These are phyloP conservation scores for Botrytis fabae DNA, from an alignment of 2,329 filamentous ascomycete genomes.

Conservation along the genomic window DNA sequence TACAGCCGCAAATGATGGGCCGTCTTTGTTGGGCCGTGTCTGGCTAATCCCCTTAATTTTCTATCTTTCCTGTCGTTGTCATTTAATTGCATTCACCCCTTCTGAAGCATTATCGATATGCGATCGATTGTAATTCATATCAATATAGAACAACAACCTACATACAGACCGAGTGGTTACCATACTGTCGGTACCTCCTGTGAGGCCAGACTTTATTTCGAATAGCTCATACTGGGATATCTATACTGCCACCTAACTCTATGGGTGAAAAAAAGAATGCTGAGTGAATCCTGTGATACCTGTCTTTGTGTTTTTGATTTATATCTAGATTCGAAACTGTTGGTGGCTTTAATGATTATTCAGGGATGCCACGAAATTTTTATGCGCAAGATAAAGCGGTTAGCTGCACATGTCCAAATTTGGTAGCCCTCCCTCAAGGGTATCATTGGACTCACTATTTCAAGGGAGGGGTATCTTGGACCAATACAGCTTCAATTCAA, in stretches of 20 bases:
- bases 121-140: background rate
- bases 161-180: slow-evolving; percentile 9
- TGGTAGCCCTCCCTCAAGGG: background rate
- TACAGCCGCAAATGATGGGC: background rate
- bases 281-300: background rate
- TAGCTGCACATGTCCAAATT: background rate
- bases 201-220: background rate
- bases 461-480: background rate
- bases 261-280: background rate
- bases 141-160: background rate
- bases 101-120: background rate
- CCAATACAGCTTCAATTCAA: background rate
- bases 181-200: background rate
- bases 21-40: background rate
- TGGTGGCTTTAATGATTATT: background rate
- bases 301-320: background rate
- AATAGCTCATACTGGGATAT: background rate
- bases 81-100: background rate
- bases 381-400: background rate
- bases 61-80: background rate
- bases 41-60: background rate
- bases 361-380: slow-evolving; percentile 12
- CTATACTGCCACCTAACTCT: background rate
- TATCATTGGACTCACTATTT: background rate
- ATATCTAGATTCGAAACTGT: background rate